Base-by-base conservation (phyloP, 1,139 yeast genomes). In the Candida sp. region DNA sequence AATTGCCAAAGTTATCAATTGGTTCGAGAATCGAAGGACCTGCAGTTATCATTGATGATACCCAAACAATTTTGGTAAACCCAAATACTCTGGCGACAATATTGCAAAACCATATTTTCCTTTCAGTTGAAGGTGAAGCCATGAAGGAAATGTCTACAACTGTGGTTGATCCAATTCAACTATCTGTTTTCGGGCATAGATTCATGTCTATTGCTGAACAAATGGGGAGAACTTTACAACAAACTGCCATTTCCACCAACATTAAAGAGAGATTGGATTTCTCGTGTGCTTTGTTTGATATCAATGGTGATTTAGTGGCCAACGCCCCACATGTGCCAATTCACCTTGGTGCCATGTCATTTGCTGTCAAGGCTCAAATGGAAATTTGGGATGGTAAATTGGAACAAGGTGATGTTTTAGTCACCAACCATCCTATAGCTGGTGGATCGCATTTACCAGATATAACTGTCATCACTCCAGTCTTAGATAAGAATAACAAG, bases 191-290 rank as follows among this genome's bases (percentile, higher is more conserved):
- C 63, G 87, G 91, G 21, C 91, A 87, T 59, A 69, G 95, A 51
- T 87, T 87, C 57, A 87, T 87, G 95, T 86, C 88, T 42, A 84
- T 87, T 59, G 95, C 96, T 4, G 95, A 87, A 55, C 95, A 87
- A 57, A 87, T 87, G 96, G 95, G 95, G 11, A 75, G 82, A 51
- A 86, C 91, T 7, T 67, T 87, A 50, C 86, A 85, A 53, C 86
- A 84, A 61, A 87, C 95, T 0, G 78, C 93, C 4, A 87, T 87
- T 38, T 84, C 93, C 5, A 86, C 95, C n/a, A 87, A 87, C 55
- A 88, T 87, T 49, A 87, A 87, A 56, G 96, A 87, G 58, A 69
- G 96, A 46, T 68, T 87, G 41, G 96, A 87, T 59, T 87, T 87
- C 58, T 85, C 95, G 8, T 87, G 95, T 70, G 96, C 96, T 1